phyloP scores from a whole-genome alignment of 1,284 basidiomycete genomes.

The Schizopora paradoxa region DNA sequence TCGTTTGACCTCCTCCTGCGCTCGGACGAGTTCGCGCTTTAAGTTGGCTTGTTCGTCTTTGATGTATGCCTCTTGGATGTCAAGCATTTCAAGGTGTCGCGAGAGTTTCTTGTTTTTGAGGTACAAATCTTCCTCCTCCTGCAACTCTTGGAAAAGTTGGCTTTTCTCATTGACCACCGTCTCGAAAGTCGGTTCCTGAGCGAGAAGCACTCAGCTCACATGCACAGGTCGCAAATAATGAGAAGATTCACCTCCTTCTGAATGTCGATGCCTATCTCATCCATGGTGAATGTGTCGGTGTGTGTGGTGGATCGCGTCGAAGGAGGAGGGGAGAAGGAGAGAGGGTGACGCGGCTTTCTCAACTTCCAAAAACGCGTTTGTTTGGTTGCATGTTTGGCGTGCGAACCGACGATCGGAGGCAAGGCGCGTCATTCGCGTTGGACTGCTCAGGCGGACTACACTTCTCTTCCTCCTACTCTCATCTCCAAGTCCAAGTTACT shows the following conservation, averaged over 20 bases:
- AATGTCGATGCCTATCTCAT: conserved; percentile 80
- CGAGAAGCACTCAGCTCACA: conserved; percentile 11
- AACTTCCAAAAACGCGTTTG: conserved; percentile 7
- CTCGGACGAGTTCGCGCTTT: conserved; percentile 95
- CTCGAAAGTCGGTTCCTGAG: conserved; percentile 90
- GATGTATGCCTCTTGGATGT: conserved; percentile 96
- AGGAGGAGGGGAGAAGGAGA: conserved; percentile 20
- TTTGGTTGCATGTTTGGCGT: conserved; percentile 8
- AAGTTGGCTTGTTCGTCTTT: conserved; percentile 99
- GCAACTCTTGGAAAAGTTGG: conserved; percentile 76
- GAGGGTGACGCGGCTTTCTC: conserved; percentile 18
- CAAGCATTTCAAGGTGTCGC: conserved; percentile 89
- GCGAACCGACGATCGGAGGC: background rate
- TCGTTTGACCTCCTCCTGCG: conserved; percentile 98
- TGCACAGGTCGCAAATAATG: background rate
- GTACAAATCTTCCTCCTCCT: conserved; percentile 92
- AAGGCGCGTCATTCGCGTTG: conserved; percentile 2
- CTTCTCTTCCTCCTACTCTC: background rate
- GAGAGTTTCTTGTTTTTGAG: conserved; percentile 94
- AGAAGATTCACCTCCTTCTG: conserved; percentile 65
- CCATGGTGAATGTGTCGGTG: conserved; percentile 44
- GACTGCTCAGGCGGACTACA: background rate
- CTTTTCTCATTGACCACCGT: conserved; percentile 86
- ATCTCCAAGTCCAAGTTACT: background rate
- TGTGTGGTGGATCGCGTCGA: conserved; percentile 15